These are phyloP conservation scores for Dendrocalamus latiflorus DNA, from an alignment of 202 grass and related monocot species.

Conservation along the genomic window DNA sequence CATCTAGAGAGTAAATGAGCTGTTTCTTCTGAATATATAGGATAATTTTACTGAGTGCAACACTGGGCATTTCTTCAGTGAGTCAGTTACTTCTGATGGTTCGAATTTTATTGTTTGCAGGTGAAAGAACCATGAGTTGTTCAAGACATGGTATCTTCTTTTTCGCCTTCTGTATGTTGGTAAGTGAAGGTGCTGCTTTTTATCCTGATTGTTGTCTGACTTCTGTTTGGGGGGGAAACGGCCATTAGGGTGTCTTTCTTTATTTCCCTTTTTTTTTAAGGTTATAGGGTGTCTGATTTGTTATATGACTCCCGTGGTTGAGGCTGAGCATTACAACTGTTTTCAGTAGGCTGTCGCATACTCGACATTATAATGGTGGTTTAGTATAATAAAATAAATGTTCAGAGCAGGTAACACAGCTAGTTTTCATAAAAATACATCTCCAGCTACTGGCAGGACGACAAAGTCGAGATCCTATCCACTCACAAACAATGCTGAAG, in stretches of 20 bases:
- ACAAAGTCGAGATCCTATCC: slow-evolving; percentile 40
- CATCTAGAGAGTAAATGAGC: neutral
- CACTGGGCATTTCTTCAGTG: neutral
- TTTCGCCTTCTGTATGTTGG: too few species aligned
- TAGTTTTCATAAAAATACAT: slow-evolving; percentile 36
- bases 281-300: neutral
- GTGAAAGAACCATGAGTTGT: neutral
- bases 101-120: neutral
- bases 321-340: neutral
- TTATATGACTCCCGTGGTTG: neutral
- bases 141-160: neutral
- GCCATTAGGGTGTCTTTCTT: too few species aligned
- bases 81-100: neutral
- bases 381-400: neutral
- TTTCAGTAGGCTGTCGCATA: neutral
- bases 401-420: slow-evolving; percentile 21
- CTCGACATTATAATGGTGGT: neutral
- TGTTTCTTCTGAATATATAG: slow-evolving; percentile 19
- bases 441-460: slow-evolving; percentile 18
- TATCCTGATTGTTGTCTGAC: too few species aligned
- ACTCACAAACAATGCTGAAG: slow-evolving; percentile 30
- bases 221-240: too few species aligned
- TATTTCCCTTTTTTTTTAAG: too few species aligned
- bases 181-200: neutral
- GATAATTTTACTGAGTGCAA: neutral